These are phyloP conservation scores for Chalaropsis thielavioides DNA, from an alignment of 2,329 filamentous ascomycete genomes.

Conservation along the genomic window DNA sequence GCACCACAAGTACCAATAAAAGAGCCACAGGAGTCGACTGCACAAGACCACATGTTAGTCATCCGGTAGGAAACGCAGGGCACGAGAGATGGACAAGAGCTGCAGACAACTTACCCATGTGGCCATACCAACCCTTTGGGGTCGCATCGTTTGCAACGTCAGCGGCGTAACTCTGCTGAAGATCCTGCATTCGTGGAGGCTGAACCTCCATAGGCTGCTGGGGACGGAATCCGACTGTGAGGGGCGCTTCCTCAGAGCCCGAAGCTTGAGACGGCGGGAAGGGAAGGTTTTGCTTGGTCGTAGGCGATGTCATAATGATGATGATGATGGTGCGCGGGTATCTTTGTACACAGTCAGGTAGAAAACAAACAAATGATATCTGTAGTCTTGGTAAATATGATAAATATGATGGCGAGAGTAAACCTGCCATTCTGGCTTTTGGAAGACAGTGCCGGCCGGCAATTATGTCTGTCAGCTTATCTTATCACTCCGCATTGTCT, in stretches of 20 bases:
- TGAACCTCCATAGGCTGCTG: constrained; percentile 53
- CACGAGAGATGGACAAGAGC: neutral
- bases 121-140: constrained; percentile 76
- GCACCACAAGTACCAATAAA: constrained; percentile 68
- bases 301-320: neutral
- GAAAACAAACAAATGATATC: too few relatives aligned
- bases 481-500: neutral
- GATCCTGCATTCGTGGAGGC: constrained; percentile 66
- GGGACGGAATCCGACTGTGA: constrained; percentile 32
- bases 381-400: too few relatives aligned
- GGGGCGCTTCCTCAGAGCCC: neutral
- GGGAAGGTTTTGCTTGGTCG: neutral
- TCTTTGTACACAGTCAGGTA: neutral
- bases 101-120: constrained; percentile 51
- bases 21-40: constrained; percentile 59
- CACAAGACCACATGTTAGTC: neutral
- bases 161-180: constrained; percentile 67
- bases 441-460: neutral
- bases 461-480: neutral
- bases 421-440: too few relatives aligned
- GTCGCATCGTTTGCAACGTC: constrained; percentile 50
- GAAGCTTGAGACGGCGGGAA: neutral
- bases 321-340: too few relatives aligned
- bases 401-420: too few relatives aligned
- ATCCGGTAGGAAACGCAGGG: neutral